Conservation (phyloP, 2,329 filamentous ascomycete species). For the Cercospora beticola region DNA sequence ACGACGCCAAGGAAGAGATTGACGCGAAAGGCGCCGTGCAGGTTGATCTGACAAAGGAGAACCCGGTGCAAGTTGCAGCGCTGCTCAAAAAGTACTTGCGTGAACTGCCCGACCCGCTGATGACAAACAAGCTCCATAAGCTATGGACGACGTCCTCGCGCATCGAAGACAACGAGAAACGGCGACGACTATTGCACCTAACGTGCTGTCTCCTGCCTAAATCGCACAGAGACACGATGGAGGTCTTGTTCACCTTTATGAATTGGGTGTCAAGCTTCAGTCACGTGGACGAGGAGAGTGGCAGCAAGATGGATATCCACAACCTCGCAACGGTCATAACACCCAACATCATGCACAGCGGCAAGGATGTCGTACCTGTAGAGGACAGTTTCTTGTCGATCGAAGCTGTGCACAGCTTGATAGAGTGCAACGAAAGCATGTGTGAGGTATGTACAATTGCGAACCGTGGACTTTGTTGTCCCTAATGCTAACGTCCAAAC, state of each 20-base stretch:
- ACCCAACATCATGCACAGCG: conserved; percentile 76
- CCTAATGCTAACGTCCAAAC: conserved; percentile 29
- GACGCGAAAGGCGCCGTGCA: conserved; percentile 82
- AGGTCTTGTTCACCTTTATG: conserved; percentile 92
- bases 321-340: conserved; percentile 97
- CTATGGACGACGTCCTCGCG: conserved; percentile 87
- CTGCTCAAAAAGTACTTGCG: conserved; percentile 92
- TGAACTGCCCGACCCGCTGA: conserved; percentile 87
- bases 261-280: conserved; percentile 98
- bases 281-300: conserved; percentile 92
- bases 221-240: conserved; percentile 85
- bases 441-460: conserved; percentile 72
- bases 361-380: conserved; percentile 36
- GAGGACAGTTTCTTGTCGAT: conserved; percentile 94
- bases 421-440: conserved; percentile 92
- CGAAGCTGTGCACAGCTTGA: conserved; percentile 85
- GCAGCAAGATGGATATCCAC: conserved; percentile 98
- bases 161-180: conserved; percentile 76
- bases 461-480: background rate
- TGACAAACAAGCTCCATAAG: conserved; percentile 91
- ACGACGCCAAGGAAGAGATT: conserved; percentile 80
- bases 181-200: conserved; percentile 82
- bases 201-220: conserved; percentile 92
- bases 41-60: conserved; percentile 83
- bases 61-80: conserved; percentile 89